Conservation (phyloP, 2,329 filamentous ascomycete species). For the Ceratocystis albifundus region DNA sequence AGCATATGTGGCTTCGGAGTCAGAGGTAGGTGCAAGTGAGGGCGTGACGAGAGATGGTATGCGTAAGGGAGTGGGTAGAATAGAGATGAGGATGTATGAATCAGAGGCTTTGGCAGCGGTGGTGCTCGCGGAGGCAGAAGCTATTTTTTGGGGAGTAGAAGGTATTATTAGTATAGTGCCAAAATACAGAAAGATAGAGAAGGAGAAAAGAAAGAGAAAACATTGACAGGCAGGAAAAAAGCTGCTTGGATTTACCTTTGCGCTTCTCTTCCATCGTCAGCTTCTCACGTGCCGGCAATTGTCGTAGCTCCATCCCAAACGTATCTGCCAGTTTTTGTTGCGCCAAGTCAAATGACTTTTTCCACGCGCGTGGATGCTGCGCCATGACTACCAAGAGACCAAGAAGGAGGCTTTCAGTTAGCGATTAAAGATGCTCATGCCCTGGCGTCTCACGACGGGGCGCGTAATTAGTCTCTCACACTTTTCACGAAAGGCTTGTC, state of each 20-base stretch:
- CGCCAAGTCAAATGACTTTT: constrained; percentile 61
- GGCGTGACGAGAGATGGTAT: constrained; percentile 56
- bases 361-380: constrained; percentile 58
- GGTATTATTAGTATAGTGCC: background rate
- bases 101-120: constrained; percentile 43
- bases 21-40: constrained; percentile 50
- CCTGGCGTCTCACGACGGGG: background rate
- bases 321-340: constrained; percentile 57
- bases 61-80: constrained; percentile 57
- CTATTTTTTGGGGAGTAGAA: background rate
- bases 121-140: constrained; percentile 25
- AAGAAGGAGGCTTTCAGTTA: background rate
- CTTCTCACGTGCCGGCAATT: constrained; percentile 72
- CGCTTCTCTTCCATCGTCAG: constrained; percentile 65
- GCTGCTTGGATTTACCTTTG: constrained; percentile 44
- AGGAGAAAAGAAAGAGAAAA: background rate
- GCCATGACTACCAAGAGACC: constrained; percentile 52
- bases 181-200: background rate
- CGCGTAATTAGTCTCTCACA: constrained; percentile 33
- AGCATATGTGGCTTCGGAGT: constrained; percentile 66
- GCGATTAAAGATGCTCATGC: background rate
- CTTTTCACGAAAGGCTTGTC: constrained; percentile 53
- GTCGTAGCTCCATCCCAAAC: constrained; percentile 89
- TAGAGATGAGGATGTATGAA: constrained; percentile 65
- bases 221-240: background rate